These are phyloP conservation scores for Wallacemonas sp. DNA, from an alignment of 208 protist species.

Conservation along the genomic window DNA sequence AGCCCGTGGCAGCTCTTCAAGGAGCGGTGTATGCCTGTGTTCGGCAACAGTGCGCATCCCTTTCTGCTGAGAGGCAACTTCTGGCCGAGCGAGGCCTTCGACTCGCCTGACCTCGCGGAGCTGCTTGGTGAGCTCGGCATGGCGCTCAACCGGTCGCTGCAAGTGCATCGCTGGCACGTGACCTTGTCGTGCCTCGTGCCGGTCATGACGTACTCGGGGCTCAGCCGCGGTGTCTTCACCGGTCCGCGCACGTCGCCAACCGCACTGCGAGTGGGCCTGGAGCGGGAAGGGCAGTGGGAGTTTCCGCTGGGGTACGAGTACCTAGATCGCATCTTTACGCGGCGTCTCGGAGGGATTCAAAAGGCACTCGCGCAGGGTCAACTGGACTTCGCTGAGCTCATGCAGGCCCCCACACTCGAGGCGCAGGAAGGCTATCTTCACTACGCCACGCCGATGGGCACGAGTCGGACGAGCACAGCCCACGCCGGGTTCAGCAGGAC, in stretches of 20 bases:
- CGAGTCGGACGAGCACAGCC: neutral
- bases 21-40: slow-evolving; percentile 78
- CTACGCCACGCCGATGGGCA: neutral
- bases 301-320: slow-evolving; percentile 41
- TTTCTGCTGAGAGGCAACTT: slow-evolving; percentile 89
- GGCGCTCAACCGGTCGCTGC: slow-evolving; percentile 77
- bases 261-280: slow-evolving; percentile 67
- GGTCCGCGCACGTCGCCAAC: slow-evolving; percentile 54
- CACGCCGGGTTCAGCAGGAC: neutral
- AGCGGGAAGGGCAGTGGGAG: slow-evolving; percentile 50
- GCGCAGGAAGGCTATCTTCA: neutral
- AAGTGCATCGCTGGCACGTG: slow-evolving; percentile 89
- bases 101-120: slow-evolving; percentile 69
- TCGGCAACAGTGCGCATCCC: slow-evolving; percentile 70
- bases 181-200: slow-evolving; percentile 80
- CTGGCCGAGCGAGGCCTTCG: slow-evolving; percentile 84
- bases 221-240: slow-evolving; percentile 86
- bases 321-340: slow-evolving; percentile 20
- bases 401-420: neutral
- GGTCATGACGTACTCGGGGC: slow-evolving; percentile 70
- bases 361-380: slow-evolving; percentile 16
- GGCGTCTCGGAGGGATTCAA: slow-evolving; percentile 35
- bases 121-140: slow-evolving; percentile 77
- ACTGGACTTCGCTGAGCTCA: neutral
- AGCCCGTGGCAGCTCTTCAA: slow-evolving; percentile 89